Percentiles rank a stretch among this genome's conserved stretches.
phyloP scores from a whole-genome alignment of 768 basidiomycete genomes.

The Naganishia antarctica region DNA sequence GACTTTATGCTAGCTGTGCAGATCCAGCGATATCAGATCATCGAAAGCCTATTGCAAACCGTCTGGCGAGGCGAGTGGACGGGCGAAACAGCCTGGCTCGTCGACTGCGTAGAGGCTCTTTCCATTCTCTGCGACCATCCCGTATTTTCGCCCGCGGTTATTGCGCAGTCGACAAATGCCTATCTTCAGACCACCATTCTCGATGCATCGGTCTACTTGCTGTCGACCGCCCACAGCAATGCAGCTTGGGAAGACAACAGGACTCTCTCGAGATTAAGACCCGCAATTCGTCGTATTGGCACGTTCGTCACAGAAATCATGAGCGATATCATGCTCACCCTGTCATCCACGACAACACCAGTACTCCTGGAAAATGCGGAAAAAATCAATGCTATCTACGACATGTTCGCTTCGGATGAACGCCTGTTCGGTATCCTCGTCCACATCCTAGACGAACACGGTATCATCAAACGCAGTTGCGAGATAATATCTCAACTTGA shows the following conservation, averaged over 20 bases:
- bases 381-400: constrained; percentile 14
- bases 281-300: constrained; percentile 10
- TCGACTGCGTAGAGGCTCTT: constrained; percentile 12
- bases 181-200: constrained; percentile 8
- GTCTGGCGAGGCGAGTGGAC: constrained; percentile 17
- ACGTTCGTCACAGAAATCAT: not conserved
- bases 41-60: constrained; percentile 22
- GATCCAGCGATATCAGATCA: constrained; percentile 19
- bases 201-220: constrained; percentile 11
- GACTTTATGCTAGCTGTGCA: constrained; percentile 18
- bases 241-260: constrained; percentile 6
- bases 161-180: not conserved
- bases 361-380: constrained; percentile 1
- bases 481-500: constrained; percentile 13
- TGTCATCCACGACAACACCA: not conserved
- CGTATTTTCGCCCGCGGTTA: constrained; percentile 1
- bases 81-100: constrained; percentile 4
- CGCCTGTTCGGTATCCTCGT: constrained; percentile 17
- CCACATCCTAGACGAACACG: constrained; percentile 13
- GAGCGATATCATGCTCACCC: constrained; percentile 15
- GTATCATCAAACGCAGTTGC: constrained; percentile 19
- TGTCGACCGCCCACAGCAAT: constrained; percentile 7
- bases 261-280: not conserved
- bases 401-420: not conserved
- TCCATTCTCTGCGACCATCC: constrained; percentile 16